These are phyloP conservation scores for Chrysoporthe deuterocubensis DNA, from an alignment of 2,329 filamentous ascomycete genomes.

Conservation along the genomic window DNA sequence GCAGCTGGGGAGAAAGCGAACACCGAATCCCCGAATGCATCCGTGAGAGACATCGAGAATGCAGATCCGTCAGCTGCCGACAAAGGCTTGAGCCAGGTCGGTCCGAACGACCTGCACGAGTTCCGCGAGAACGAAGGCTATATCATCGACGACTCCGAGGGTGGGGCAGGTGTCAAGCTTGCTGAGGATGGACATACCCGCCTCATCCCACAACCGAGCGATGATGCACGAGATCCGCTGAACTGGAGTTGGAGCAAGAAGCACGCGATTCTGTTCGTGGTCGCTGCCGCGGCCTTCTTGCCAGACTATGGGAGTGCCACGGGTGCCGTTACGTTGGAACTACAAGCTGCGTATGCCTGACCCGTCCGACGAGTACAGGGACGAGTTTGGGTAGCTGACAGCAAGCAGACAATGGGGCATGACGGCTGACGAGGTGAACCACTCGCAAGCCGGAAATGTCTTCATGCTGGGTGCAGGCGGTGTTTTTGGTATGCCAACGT, in stretches of 20 bases:
- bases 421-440: constrained; percentile 52
- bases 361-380: neutral
- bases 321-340: constrained; percentile 47
- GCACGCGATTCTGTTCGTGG: constrained; percentile 51
- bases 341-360: constrained; percentile 45
- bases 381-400: constrained; percentile 9
- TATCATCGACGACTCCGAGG: constrained; percentile 41
- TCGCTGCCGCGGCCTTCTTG: constrained; percentile 50
- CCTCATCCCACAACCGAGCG: constrained; percentile 58
- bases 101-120: constrained; percentile 38
- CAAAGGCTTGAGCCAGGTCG: neutral
- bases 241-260: constrained; percentile 58
- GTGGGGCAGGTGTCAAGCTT: constrained; percentile 37
- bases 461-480: constrained; percentile 53
- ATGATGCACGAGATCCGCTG: constrained; percentile 55
- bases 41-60: neutral
- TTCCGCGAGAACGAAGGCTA: constrained; percentile 44
- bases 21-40: neutral
- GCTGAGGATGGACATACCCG: constrained; percentile 49
- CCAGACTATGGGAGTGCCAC: constrained; percentile 54
- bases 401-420: constrained; percentile 49
- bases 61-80: neutral
- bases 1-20: constrained; percentile 10
- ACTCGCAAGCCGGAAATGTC: constrained; percentile 55
- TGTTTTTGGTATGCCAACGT: constrained; percentile 39